Conservation (phyloP, 495 filamentous ascomycete genomes). For the Gamarada debralockiae region DNA sequence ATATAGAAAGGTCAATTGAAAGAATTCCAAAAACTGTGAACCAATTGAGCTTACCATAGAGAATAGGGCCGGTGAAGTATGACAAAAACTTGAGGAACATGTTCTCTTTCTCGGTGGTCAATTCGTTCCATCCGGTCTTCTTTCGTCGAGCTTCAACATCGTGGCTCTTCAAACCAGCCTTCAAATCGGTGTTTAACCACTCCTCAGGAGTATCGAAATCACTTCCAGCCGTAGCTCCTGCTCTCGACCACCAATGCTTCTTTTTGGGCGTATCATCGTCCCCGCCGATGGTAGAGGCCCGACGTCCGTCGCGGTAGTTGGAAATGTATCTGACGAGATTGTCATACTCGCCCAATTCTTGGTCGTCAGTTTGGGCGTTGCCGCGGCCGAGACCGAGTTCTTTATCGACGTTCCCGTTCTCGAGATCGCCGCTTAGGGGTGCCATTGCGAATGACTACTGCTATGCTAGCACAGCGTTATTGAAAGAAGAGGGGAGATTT, state of each 20-base stretch:
- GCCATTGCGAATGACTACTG: constrained; percentile 10
- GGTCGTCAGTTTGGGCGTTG: constrained; percentile 1
- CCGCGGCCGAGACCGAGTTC: not conserved
- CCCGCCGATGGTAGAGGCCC: constrained; percentile 50
- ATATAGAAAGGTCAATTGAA: constrained; percentile 14
- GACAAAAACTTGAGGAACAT: constrained; percentile 71
- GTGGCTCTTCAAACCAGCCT: constrained; percentile 49
- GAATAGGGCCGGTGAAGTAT: constrained; percentile 80
- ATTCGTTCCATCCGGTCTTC: constrained; percentile 69
- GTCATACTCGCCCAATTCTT: constrained; percentile 35
- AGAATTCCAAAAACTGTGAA: not conserved
- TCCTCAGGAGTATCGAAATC: constrained; percentile 59
- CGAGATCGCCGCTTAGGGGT: constrained; percentile 15
- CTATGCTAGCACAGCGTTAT: too few relatives aligned
- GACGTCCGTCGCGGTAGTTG: constrained; percentile 56
- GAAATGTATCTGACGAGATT: constrained; percentile 62
- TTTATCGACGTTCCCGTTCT: constrained; percentile 24
- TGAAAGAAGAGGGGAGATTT: too few relatives aligned
- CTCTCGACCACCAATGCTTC: constrained; percentile 23
- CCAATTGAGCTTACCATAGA: constrained; percentile 60
- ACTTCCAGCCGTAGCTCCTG: not conserved
- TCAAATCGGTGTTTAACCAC: constrained; percentile 71
- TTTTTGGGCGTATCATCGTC: constrained; percentile 42
- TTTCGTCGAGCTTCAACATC: constrained; percentile 65
- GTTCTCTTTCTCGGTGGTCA: constrained; percentile 73